Conservation (phyloP, 2,329 filamentous ascomycete species). For the Colletotrichum sp. region DNA sequence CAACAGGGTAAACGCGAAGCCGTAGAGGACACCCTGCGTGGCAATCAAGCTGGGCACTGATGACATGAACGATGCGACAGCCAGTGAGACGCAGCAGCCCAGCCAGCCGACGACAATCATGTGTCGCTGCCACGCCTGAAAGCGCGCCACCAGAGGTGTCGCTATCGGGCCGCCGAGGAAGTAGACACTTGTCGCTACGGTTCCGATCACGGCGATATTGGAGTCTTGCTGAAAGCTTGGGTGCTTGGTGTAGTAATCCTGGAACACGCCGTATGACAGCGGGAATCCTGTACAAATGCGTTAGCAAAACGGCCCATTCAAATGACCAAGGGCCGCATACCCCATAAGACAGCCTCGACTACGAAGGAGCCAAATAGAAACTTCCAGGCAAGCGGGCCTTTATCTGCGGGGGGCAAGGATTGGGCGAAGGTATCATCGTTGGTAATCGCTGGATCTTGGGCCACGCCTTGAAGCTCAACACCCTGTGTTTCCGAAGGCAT, state of each 20-base stretch:
- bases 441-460: neutral
- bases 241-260: conserved; percentile 30
- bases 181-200: conserved; percentile 25
- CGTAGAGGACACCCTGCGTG: conserved; percentile 33
- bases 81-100: neutral
- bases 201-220: conserved; percentile 29
- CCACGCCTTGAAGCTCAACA: neutral
- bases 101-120: conserved; percentile 3
- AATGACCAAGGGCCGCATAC: neutral
- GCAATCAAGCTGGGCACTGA: conserved; percentile 25
- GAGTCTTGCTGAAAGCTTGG: conserved; percentile 24
- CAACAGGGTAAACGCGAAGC: conserved; percentile 41
- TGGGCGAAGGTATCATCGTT: neutral
- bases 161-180: conserved; percentile 29
- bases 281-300: conserved; percentile 22
- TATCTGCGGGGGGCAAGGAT: neutral
- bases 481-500: neutral
- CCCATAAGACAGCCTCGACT: neutral
- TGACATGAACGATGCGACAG: conserved; percentile 23
- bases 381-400: neutral
- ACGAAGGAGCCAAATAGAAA: neutral
- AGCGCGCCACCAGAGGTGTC: conserved; percentile 24
- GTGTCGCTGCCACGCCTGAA: conserved; percentile 16
- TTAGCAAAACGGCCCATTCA: fast-evolving
- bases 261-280: conserved; percentile 32